Percentiles rank a stretch among this genome's conserved stretches.
Conservation (phyloP, 768 basidiomycete genomes). For the Mycena galericulata region DNA sequence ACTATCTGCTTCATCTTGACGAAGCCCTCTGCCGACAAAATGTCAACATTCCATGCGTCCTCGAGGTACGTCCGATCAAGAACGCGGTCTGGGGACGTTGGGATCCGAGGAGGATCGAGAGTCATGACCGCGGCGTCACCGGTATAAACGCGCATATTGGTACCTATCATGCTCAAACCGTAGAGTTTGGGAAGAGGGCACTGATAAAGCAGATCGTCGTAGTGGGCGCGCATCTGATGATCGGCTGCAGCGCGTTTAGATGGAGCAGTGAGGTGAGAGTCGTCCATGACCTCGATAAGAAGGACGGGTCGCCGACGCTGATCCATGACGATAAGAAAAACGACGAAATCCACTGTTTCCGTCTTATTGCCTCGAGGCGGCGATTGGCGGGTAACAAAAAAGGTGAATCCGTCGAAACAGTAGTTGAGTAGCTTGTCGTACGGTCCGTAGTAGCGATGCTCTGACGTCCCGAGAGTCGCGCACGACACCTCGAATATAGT, state of each 20-base stretch:
- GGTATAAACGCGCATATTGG: constrained; percentile 52
- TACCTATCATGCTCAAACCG: constrained; percentile 50
- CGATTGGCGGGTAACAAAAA: constrained; percentile 47
- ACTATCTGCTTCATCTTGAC: constrained; percentile 50
- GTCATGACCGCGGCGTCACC: constrained; percentile 42
- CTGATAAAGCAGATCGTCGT: constrained; percentile 43
- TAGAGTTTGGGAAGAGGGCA: constrained; percentile 47
- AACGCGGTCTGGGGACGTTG: too few species aligned
- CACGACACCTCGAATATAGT: constrained; percentile 46
- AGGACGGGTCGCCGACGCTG: constrained; percentile 45
- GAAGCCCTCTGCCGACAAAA: constrained; percentile 49
- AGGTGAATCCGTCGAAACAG: constrained; percentile 44
- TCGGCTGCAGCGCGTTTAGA: constrained; percentile 46
- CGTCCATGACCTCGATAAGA: constrained; percentile 48
- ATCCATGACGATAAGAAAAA: constrained; percentile 48
- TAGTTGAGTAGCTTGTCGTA: constrained; percentile 54
- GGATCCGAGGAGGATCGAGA: constrained; percentile 41
- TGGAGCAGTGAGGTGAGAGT: constrained; percentile 41
- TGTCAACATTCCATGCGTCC: constrained; percentile 48
- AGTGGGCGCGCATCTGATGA: constrained; percentile 45
- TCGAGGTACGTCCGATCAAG: constrained; percentile 40
- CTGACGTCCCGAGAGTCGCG: constrained; percentile 36
- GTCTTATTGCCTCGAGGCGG: constrained; percentile 36
- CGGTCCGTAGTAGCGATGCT: constrained; percentile 52
- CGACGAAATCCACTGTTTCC: constrained; percentile 42